phyloP scores from a whole-genome alignment of 2,329 filamentous ascomycete genomes.

The Botrytis medusae region DNA sequence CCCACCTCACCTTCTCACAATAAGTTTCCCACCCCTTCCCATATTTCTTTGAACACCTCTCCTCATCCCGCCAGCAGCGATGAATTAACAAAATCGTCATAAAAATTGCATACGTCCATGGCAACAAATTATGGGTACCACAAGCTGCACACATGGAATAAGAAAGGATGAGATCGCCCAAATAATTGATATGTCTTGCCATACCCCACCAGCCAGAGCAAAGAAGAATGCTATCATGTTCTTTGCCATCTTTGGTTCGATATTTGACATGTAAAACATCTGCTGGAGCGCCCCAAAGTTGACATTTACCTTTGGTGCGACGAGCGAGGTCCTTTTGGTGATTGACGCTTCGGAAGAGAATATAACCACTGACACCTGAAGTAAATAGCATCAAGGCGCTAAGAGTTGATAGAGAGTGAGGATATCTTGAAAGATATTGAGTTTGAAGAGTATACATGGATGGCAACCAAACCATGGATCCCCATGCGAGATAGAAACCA shows the following conservation, averaged over 20 bases:
- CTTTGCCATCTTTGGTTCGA: constrained; percentile 44
- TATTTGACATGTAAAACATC: constrained; percentile 44
- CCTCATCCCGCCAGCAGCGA: constrained; percentile 48
- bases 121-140: constrained; percentile 42
- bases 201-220: constrained; percentile 46
- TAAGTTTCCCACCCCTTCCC: constrained; percentile 48
- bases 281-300: constrained; percentile 47
- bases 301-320: constrained; percentile 43
- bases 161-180: constrained; percentile 44
- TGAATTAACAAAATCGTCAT: constrained; percentile 48
- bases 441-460: constrained; percentile 49
- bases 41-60: constrained; percentile 47
- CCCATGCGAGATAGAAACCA: constrained; percentile 46
- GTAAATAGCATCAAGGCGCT: constrained; percentile 36
- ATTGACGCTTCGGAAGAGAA: constrained; percentile 48
- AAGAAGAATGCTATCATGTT: constrained; percentile 44
- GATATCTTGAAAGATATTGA: constrained; percentile 48
- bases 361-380: constrained; percentile 44
- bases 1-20: constrained; percentile 45
- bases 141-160: constrained; percentile 47
- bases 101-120: constrained; percentile 49
- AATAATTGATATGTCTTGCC: constrained; percentile 45
- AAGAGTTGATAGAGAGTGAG: constrained; percentile 38
- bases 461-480: constrained; percentile 48
- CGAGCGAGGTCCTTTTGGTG: constrained; percentile 47